Evolutionary conservation across 1,284 basidiomycete species (phyloP), one percentile per base, ranked within the genome.

Genomic region (Boletellus sp.): DNA sequence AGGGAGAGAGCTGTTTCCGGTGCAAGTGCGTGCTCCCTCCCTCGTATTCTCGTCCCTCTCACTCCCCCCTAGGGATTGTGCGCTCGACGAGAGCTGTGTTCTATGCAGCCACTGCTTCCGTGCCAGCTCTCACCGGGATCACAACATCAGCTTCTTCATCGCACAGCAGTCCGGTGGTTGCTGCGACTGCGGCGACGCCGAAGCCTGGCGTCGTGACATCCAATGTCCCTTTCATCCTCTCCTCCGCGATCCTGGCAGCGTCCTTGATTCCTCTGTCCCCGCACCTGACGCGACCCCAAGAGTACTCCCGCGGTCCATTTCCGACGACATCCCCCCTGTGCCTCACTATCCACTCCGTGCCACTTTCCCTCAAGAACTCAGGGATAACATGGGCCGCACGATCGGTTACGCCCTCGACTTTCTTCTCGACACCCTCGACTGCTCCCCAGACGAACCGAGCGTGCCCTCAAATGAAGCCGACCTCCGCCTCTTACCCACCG

Each of bases 91-190:
- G 52, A 91, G 88, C 56, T 93, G 89, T 59, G 91, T 96, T 2
- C 76, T 97, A 35, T 97, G 94, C 63, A 79, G 89, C 3, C 80
- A 82, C 44, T 97, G 94, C 69, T 97, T 94, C 71, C 85, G 91
- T 56, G 81, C 89, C 2, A 89, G 89, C 18, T 79, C 88, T 56
- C 94, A 97, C 65, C 74, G 76, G 36, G 85, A 84, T 35, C 94
- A 97, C 72, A 94, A 93, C 59, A 85, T 96, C 59, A 87, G 88
- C 55, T 95, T 95, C 73, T 92, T 91, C 67, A 88, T 93, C 55
- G 87, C 91, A 11, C 91, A 93, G 57, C 89, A 95, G 62, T 89
- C 91, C 0, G 91, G 91, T 10, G 89, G 92, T 4, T 93, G 90
- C 58, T 97, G 94, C 66, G 93, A 96, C 70, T 97, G 94, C 62